Percentiles rank a stretch among this genome's conserved stretches.
Evolutionary conservation across 2,329 filamentous ascomycete genomes (phyloP).

Genomic region (Pseudopyricularia cyperi): DNA sequence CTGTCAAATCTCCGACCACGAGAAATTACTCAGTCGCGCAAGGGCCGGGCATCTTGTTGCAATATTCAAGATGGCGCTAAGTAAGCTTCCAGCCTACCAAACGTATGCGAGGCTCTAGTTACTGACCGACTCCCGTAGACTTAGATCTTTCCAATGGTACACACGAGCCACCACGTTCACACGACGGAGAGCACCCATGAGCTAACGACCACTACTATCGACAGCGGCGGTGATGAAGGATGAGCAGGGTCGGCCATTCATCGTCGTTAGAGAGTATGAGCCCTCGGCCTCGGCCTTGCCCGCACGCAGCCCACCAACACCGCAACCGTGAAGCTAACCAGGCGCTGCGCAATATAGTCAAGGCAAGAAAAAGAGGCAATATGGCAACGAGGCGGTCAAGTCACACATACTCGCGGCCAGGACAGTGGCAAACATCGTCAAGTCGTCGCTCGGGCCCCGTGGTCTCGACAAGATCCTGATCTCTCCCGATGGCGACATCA

Average conservation of each 20-base stretch:
- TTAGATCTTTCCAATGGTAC: slow-evolving; percentile 76
- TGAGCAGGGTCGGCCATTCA: slow-evolving; percentile 93
- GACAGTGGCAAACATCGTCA: slow-evolving; percentile 94
- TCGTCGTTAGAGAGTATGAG: slow-evolving; percentile 90
- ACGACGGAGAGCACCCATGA: neutral
- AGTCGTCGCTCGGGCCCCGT: slow-evolving; percentile 87
- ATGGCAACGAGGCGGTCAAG: slow-evolving; percentile 95
- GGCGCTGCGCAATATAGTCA: slow-evolving; percentile 43
- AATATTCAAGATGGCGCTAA: slow-evolving; percentile 41
- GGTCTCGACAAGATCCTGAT: slow-evolving; percentile 99
- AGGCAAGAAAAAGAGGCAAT: slow-evolving; percentile 93
- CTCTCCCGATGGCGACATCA: slow-evolving; percentile 96
- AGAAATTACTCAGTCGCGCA: neutral
- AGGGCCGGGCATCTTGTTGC: neutral
- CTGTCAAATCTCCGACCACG: neutral
- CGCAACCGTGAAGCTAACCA: neutral
- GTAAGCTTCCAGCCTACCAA: slow-evolving; percentile 24
- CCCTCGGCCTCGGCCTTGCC: neutral
- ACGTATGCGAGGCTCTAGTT: slow-evolving; percentile 8
- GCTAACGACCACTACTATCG: slow-evolving; percentile 9
- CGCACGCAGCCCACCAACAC: neutral
- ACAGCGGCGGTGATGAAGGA: slow-evolving; percentile 75
- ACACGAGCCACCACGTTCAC: slow-evolving; percentile 9
- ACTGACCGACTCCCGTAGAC: slow-evolving; percentile 36
- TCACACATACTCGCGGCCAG: slow-evolving; percentile 94